Conservation (phyloP, 805 yeast species). For the Geotrichum ghanense region DNA sequence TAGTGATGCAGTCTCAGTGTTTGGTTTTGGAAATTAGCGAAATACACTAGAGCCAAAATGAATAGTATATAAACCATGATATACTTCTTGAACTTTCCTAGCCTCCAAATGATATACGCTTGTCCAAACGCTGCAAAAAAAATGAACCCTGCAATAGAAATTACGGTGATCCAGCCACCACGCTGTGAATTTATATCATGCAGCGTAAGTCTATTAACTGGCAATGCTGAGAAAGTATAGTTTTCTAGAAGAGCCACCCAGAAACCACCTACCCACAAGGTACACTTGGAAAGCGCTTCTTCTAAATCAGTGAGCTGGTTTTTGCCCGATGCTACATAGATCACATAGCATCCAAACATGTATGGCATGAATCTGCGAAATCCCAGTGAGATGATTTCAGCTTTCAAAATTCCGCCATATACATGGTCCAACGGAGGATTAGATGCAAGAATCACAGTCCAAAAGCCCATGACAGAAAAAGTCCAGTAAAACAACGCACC, state of each 20-base stretch:
- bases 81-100: constrained; percentile 44
- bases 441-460: constrained; percentile 73
- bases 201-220: constrained; percentile 72
- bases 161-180: constrained; percentile 60
- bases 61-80: constrained; percentile 36
- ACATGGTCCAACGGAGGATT: constrained; percentile 56
- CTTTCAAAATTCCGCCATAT: constrained; percentile 34
- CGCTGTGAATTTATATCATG: constrained; percentile 63
- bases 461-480: constrained; percentile 53
- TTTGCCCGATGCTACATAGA: constrained; percentile 36
- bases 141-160: constrained; percentile 37
- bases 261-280: constrained; percentile 67
- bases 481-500: constrained; percentile 53
- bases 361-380: constrained; percentile 67
- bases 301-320: constrained; percentile 17
- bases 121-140: constrained; percentile 54
- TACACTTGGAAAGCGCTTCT: constrained; percentile 27
- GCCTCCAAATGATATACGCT: constrained; percentile 68
- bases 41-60: constrained; percentile 25
- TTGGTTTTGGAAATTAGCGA: constrained; percentile 44
- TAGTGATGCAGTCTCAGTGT: constrained; percentile 60
- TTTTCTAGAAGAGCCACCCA: constrained; percentile 83
- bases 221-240: constrained; percentile 77
- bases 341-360: constrained; percentile 54
- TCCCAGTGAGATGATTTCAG: constrained; percentile 56